A percentile compares a stretch with the other conserved stretches of the same genome.
These are phyloP conservation scores for Moricandia moricandioides DNA, from an alignment of 345 rosid genomes.

Conservation along the genomic window DNA sequence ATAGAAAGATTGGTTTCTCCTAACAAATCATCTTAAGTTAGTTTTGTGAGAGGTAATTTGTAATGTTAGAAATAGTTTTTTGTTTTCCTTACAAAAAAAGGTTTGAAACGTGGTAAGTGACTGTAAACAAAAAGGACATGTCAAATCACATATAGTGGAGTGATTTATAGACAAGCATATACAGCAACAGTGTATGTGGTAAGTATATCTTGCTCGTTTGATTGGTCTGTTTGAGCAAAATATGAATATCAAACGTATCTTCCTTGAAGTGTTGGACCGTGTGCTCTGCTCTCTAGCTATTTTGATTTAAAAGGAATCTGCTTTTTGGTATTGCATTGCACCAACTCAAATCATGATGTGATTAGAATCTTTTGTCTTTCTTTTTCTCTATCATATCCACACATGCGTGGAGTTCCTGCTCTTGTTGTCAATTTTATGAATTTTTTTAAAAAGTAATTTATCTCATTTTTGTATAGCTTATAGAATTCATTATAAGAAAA, in stretches of 20 bases:
- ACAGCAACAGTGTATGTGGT: conserved; percentile 12
- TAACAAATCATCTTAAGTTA: neutral
- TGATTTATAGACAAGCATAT: conserved; percentile 19
- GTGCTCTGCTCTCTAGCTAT: conserved; percentile 26
- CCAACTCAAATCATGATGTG: conserved; percentile 28
- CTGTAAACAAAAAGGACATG: conserved; percentile 11
- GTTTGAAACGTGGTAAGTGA: neutral
- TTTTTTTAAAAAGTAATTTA: neutral
- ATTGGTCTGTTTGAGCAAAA: conserved; percentile 22
- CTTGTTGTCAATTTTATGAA: neutral
- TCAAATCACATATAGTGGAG: conserved; percentile 34
- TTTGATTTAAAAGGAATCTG: conserved; percentile 30
- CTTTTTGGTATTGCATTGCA: conserved; percentile 36
- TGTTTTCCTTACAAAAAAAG: neutral
- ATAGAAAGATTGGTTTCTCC: neutral
- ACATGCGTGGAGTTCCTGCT: conserved; percentile 30
- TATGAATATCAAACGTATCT: conserved; percentile 18
- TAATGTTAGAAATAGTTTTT: neutral
- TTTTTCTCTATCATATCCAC: conserved; percentile 27
- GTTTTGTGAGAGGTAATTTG: conserved; percentile 8
- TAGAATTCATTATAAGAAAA: neutral
- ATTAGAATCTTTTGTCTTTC: conserved; percentile 31
- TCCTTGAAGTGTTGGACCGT: conserved; percentile 1
- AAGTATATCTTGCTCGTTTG: conserved; percentile 8
- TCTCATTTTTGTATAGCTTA: neutral